Evolutionary conservation across 257 asterid species (phyloP), one percentile per base, ranked within the genome.

Genomic region (Datura wrightii): DNA sequence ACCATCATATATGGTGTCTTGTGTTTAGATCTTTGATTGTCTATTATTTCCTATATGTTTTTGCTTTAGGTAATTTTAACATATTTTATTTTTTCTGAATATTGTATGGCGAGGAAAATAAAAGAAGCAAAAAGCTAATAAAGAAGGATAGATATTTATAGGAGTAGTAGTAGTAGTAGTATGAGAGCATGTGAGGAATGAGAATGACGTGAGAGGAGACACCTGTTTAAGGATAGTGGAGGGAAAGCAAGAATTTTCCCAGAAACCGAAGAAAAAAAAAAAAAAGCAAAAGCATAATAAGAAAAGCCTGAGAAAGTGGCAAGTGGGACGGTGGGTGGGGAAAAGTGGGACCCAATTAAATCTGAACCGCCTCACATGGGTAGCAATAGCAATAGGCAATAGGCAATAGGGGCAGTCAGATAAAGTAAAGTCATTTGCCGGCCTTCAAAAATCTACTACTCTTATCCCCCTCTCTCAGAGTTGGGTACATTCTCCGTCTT

Each of bases 241-340:
- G 24, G 52, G n/a, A n/a, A 4, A 53, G 42, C 3, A 52, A 63
- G 36, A 62, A 69, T 88, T 90, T 90, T 92, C 89, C 56, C 92
- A 78, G 83, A 89, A 88, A 90, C 86, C 92, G 79, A 86, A 86
- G 88, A 44, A 56, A 87, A 81, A 72, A 31, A 8, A 16, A 11
- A 15, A 67, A 85, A 87, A 87, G 87, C 36, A 44, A 87, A 90
- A 86, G 90, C 88, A 50, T 37, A 82, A 48, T 52, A 74, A 78
- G 83, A 89, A 92, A 92, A 91, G 94, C 85, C 82, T 55, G 89
- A 59, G 83, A 83, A 89, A 82, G 87, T 59, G 86, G 89, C 42
- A 84, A 78, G 85, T 62, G 83, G 72, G n/a, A n/a, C n/a, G n/a
- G n/a, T n/a, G n/a, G n/a, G n/a, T n/a, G n/a, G n/a, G n/a, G n/a